These are phyloP conservation scores for Xylaria venustula DNA, from an alignment of 495 filamentous ascomycete species.

Conservation along the genomic window DNA sequence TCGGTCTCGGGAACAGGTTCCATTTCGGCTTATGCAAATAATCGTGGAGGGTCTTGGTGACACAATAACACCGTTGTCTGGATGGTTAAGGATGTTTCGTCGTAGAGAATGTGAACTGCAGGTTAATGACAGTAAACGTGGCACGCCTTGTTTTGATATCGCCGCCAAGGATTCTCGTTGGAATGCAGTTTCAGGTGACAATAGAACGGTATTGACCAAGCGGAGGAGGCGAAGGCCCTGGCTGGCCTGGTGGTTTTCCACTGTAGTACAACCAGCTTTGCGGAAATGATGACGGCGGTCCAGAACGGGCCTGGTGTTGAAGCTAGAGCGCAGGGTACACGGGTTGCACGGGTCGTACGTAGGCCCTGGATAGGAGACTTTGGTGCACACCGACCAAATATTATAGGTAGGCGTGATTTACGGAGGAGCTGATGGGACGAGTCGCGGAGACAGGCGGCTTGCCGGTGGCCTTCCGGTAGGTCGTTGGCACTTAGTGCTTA, in stretches of 20 bases:
- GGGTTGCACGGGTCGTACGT: constrained; percentile 3
- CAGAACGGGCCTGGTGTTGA: constrained; percentile 2
- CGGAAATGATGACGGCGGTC: neutral
- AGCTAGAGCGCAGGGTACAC: neutral
- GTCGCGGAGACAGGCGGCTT: constrained; percentile 6
- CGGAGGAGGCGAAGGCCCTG: neutral
- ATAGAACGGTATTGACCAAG: neutral
- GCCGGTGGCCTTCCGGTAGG: constrained; percentile 3
- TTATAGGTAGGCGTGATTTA: neutral
- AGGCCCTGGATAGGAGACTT: constrained; percentile 3
- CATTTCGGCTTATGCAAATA: constrained; percentile 34
- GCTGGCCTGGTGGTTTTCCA: neutral
- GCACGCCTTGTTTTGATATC: constrained; percentile 9
- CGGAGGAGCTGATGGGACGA: constrained; percentile 9
- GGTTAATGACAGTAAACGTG: constrained; percentile 2
- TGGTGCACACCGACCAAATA: neutral
- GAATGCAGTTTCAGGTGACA: constrained; percentile 16
- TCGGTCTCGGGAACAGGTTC: constrained; percentile 59
- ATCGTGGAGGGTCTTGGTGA: constrained; percentile 6
- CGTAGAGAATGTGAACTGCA: neutral
- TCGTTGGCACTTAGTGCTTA: constrained; percentile 5
- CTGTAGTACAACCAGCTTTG: neutral
- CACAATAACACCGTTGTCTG: too few species aligned
- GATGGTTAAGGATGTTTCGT: constrained; percentile 1
- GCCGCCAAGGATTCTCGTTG: neutral